Conservation (phyloP, 352 stramenopile genomes). For the Pythium aristosporum region DNA sequence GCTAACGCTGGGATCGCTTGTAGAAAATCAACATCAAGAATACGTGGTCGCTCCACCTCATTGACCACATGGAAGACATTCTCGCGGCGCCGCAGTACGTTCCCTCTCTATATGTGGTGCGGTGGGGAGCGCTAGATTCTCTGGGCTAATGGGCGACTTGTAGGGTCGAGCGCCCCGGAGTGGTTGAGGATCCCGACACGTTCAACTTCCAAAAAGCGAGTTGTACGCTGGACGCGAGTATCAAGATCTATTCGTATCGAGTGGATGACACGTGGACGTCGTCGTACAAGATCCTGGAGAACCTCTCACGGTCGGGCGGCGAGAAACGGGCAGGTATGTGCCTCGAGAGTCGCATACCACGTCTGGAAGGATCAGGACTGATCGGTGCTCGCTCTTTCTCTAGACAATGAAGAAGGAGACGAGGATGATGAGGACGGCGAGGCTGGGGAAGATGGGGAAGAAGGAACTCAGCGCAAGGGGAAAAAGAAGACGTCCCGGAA, state of each 20-base stretch:
- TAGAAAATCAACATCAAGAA: conserved; percentile 98
- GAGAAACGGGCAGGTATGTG: conserved; percentile 43
- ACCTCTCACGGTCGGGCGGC: conserved; percentile 87
- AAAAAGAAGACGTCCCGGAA: conserved; percentile 40
- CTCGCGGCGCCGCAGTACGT: conserved; percentile 67
- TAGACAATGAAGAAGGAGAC: conserved; percentile 19
- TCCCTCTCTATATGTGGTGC: neutral
- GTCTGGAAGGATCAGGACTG: neutral
- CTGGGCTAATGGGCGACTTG: neutral
- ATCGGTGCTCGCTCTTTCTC: neutral
- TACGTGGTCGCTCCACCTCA: conserved; percentile 95
- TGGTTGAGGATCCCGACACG: conserved; percentile 51
- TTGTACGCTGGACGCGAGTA: conserved; percentile 97
- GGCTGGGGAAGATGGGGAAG: conserved; percentile 30
- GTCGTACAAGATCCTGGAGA: conserved; percentile 98
- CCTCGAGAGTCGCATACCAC: too few species aligned
- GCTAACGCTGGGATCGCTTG: neutral
- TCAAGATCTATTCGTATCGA: conserved; percentile 99
- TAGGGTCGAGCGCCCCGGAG: conserved; percentile 24
- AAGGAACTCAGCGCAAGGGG: conserved; percentile 16
- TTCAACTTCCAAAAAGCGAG: conserved; percentile 98
- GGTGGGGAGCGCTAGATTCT: neutral
- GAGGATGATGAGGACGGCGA: conserved; percentile 27
- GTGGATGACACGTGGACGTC: conserved; percentile 98
- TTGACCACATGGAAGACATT: conserved; percentile 97